A percentile compares a stretch with the other conserved stretches of the same genome.
phyloP scores from a whole-genome alignment of 139 green algal genomes.

The Volvox africanus region DNA sequence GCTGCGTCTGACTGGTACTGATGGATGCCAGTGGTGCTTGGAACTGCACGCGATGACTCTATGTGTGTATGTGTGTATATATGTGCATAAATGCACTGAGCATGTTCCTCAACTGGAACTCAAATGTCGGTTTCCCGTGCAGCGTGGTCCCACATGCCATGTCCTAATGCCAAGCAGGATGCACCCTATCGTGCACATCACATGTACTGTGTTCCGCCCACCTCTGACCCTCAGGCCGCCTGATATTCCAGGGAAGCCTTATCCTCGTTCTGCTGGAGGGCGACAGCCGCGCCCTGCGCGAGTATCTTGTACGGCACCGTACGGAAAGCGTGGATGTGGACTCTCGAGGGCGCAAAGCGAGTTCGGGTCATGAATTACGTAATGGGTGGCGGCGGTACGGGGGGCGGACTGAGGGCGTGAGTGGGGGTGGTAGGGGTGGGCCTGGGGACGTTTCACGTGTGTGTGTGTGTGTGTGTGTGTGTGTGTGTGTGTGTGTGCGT shows the following conservation, averaged over 20 bases:
- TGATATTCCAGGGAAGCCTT: conserved; percentile 49
- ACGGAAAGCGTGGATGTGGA: conserved; percentile 63
- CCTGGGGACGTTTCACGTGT: not conserved
- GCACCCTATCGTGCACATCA: no score
- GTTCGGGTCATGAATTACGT: not conserved
- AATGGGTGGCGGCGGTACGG: no score
- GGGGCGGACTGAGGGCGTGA: no score
- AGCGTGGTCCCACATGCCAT: no score
- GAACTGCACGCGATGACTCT: no score
- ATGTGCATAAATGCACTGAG: no score
- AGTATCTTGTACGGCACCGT: conserved; percentile 52
- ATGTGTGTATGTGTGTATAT: no score
- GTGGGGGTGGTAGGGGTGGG: no score
- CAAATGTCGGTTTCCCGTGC: no score
- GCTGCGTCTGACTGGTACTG: conserved; percentile 52
- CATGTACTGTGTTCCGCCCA: no score
- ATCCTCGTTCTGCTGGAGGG: conserved; percentile 57
- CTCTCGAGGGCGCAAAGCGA: conserved; percentile 41
- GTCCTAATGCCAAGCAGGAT: no score
- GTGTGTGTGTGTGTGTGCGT: not conserved
- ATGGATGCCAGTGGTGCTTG: not conserved
- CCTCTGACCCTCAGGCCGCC: conserved; percentile 27
- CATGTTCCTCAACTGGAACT: no score
- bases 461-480: not conserved
- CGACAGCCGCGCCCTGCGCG: not conserved